Base-by-base conservation (phyloP, 805 yeast genomes). In the Priceomyces melissophilus region DNA sequence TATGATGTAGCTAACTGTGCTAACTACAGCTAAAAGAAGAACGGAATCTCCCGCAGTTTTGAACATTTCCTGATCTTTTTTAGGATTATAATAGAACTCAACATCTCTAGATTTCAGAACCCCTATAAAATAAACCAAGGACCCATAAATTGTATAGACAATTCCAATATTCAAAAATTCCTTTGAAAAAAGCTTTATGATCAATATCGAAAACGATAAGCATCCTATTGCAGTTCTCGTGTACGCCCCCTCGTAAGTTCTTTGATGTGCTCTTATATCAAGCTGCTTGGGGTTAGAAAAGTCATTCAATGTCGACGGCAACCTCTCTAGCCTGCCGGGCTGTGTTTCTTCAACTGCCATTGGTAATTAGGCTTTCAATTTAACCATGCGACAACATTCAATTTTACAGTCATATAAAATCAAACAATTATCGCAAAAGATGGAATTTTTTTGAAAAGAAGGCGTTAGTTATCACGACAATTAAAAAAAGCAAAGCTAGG, bases 231-330 rank as follows among this genome's bases (percentile, higher is more conserved):
- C 84, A 0, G 90, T 78, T 39, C 95, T 61, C 17, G 83, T 69
- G 54, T 87, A 86, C 1, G 95, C 90, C 0, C 95, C 95, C 54
- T 86, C 93, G 53, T 84, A 86, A 0, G 95, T 86, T 42, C 95
- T 61, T 60, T 86, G 93, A 50, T 83, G 84, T 0, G 91, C 93
- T 50, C 83, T 48, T 2, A 78, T 68, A 47, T 78, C 82, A 17
- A 77, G 58, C 49, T 72, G 70, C 40, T 66, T 67, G 11, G 52
- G 55, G 30, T 69, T 58, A 3, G 74, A 61, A 4, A 73, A 60
- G 11, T 66, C 54, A 35, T 67, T 69, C 10, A 69, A 49, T 14
- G 63, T 38, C 1, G 72, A 63, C 4, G 68, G 65, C 5, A 53
- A 45, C 26, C 69, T 45, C 28, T 48, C 50, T 20, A 20, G 25